These are phyloP conservation scores for Stygiomarasmius scandens DNA, from an alignment of 1,284 basidiomycete genomes.

Conservation along the genomic window DNA sequence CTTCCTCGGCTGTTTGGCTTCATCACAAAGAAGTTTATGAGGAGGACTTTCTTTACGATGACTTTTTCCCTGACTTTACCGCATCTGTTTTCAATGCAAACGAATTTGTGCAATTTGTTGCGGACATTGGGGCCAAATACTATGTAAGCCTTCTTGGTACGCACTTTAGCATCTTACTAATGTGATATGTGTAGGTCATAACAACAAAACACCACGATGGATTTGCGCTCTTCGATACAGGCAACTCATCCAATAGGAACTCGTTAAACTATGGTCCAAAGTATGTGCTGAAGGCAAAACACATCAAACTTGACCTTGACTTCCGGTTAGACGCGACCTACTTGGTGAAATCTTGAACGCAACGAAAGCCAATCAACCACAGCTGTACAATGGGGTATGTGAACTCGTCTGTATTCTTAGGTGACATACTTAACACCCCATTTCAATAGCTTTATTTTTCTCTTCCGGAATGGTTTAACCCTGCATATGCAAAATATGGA, in stretches of 20 bases:
- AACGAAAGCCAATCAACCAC: slow-evolving; percentile 30
- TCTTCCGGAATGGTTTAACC: slow-evolving; percentile 33
- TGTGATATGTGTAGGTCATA: slow-evolving; percentile 2
- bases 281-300: not conserved
- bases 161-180: not conserved
- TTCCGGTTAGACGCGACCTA: slow-evolving; percentile 30
- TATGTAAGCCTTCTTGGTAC: not conserved
- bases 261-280: slow-evolving; percentile 16
- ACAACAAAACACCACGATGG: slow-evolving; percentile 17
- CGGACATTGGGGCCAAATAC: slow-evolving; percentile 16
- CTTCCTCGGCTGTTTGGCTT: slow-evolving; percentile 17
- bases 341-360: slow-evolving; percentile 39
- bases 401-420: not conserved
- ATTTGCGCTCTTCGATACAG: slow-evolving; percentile 17
- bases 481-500: slow-evolving; percentile 16
- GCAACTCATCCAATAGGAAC: slow-evolving; percentile 16
- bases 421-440: no score
- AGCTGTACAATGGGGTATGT: slow-evolving; percentile 29
- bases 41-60: slow-evolving; percentile 17
- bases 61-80: slow-evolving; percentile 16
- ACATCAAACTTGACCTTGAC: not conserved
- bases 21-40: slow-evolving; percentile 18
- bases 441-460: slow-evolving; percentile 24
- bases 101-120: slow-evolving; percentile 13
- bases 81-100: slow-evolving; percentile 10